Base-by-base conservation (phyloP, 805 yeast genomes). In the Metschnikowia kunwiensis region DNA sequence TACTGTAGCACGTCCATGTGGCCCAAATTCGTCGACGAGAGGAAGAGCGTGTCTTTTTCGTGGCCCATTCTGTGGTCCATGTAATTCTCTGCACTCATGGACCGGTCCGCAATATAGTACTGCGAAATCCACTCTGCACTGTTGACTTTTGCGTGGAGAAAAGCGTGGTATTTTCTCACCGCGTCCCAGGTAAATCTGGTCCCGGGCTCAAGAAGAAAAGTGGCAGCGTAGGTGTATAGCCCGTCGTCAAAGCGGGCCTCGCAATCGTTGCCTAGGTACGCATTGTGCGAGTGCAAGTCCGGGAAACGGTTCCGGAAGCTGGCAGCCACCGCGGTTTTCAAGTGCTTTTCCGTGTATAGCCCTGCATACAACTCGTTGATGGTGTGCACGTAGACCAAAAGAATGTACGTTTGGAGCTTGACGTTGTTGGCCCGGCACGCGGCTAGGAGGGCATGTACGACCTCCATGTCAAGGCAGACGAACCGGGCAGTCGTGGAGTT, bases 211-310 rank as follows among this genome's bases (percentile, higher is more conserved):
- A 40, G 39, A 23, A 29, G 29, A 18, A 29, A 40, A 4, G 39
- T 21, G 9, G 19, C 31, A 3, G 32, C 40, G 17, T 24, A 40
- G 0, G 40, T 32, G 21, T 40, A 40, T 14, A 40, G 32, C 7
- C 44, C 44, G 16, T 36, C 44, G 13, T 40, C 40, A 18, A 40
- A 40, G 5, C 27, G 30, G 7, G 30, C 38, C 7, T n/a, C n/a
- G n/a, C n/a, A n/a, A n/a, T 21, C 30, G 12, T 36, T 17, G 20
- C 39, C 34, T 16, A 30, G 34, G 24, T 36, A 40, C 10, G 36
- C 18, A 8, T 35, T 33, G 20, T 40, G 44, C 13, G 39, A 24
- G 19, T 36, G 28, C 21, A 40, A 25, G 7, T 16, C 20, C 5
- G 23, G 15, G 11, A 26, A 33, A 5, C 27, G 12, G 30, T 36